Base-by-base conservation (phyloP, 1,139 yeast genomes). In the Hanseniaspora gamundiae region DNA sequence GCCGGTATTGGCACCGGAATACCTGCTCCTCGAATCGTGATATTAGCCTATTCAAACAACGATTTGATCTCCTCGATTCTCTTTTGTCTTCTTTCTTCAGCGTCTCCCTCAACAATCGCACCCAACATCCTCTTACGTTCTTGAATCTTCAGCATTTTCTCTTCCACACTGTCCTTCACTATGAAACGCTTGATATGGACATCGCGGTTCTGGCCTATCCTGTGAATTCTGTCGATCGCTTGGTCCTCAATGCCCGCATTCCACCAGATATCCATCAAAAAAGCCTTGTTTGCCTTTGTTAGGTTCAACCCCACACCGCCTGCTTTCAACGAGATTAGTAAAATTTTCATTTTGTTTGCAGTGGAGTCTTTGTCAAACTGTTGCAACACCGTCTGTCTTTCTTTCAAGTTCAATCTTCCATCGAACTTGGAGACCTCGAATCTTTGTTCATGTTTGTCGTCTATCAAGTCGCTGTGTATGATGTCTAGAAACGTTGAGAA, bases 191-290 rank as follows among this genome's bases (percentile, higher is more conserved):
- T 87, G 54, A 91, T 86, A 50, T 83, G 74, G 14, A 91, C 95
- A 0, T 98, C 98, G 49, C 98, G 68, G 55, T 76, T 84, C 60
- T 91, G 99, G 4, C 97, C 97, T 50, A 91, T 91, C 66, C 98
- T 78, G 64, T 91, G 98, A 20, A 91, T 96, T 64, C 99, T 78
- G 62, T 93, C 99, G 67, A 94, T 95, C 41, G 94, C 82, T 61
- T 91, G 98, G 87, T 96, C 91, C 62, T 91, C 97, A 4, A 87
- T 94, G 54, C 94, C 82, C 1, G 97, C 97, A 58, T 91, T 91
- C 97, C 97, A 91, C 97, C 98, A 91, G 24, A 97, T 96, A 57
- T 91, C 98, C 70, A 91, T 71, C 42, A 91, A 71, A 53, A 91
- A 91, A 35, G 91, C 97, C 54, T 87, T 96, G 1, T 94, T 86